A percentile compares a stretch with the other conserved stretches of the same genome.
Conservation (phyloP, 768 basidiomycete species). For the Boletus fagicola region DNA sequence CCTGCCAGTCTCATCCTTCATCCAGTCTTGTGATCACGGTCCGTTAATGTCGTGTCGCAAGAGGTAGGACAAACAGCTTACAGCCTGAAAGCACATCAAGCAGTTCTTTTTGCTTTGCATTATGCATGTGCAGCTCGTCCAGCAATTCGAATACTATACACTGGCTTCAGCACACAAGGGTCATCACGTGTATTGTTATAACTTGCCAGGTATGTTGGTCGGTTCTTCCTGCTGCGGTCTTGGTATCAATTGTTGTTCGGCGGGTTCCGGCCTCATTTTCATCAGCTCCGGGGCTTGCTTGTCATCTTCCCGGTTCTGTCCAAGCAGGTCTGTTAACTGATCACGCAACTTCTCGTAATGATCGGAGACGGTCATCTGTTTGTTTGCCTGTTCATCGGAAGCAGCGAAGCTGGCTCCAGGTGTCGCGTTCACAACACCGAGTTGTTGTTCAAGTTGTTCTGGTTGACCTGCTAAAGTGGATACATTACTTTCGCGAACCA, state of each 20-base stretch:
- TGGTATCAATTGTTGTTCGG: not conserved
- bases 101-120: not conserved
- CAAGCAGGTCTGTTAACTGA: not conserved
- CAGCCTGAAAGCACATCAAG: not conserved
- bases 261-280: not conserved
- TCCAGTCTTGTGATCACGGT: not conserved
- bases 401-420: not conserved
- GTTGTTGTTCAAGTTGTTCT: not conserved
- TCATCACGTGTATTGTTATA: not conserved
- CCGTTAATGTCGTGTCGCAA: not conserved
- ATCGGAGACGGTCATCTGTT: not conserved
- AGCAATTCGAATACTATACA: not conserved
- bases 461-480: not conserved
- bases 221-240: not conserved
- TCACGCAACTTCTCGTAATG: not conserved
- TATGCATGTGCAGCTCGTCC: not conserved
- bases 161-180: not conserved
- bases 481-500: not conserved
- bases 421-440: not conserved
- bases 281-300: not conserved
- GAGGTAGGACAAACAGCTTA: not conserved
- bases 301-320: not conserved
- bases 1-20: not conserved
- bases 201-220: not conserved
- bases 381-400: too few relatives aligned